Evolutionary conservation across 176 grass and related monocot genomes (phyloP).

Genomic region (Tillandsia leiboldiana): DNA sequence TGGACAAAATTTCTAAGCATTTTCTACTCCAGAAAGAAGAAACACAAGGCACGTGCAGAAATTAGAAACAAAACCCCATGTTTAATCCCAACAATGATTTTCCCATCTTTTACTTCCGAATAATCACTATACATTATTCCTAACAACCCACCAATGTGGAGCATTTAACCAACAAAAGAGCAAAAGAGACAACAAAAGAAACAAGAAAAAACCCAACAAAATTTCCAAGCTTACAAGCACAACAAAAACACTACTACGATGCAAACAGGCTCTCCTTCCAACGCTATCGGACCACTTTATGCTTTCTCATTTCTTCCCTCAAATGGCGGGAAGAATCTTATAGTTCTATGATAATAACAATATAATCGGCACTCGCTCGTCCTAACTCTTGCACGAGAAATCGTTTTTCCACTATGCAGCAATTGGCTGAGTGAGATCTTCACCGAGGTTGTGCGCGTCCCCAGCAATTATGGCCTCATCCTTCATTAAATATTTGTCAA

Average conservation of each 20-base stretch:
- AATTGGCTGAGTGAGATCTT: constrained; percentile 50
- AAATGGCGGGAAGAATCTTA: too few relatives aligned
- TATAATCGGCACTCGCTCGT: background rate
- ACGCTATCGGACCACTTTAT: background rate
- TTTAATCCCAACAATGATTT: constrained; percentile 11
- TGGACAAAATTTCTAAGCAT: too few relatives aligned
- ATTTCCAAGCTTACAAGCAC: constrained; percentile 22
- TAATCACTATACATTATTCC: constrained; percentile 57
- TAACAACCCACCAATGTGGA: constrained; percentile 17
- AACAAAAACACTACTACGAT: constrained; percentile 16
- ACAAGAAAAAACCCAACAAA: constrained; percentile 30
- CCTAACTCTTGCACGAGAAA: too few relatives aligned
- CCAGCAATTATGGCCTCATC: constrained; percentile 24
- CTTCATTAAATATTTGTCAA: constrained; percentile 62
- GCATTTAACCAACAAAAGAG: constrained; percentile 17
- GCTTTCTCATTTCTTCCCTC: too few relatives aligned
- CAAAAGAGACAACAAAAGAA: constrained; percentile 8
- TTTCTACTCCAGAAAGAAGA: background rate
- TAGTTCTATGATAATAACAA: background rate
- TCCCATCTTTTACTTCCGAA: constrained; percentile 30
- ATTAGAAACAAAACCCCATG: background rate
- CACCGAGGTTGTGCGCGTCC: constrained; percentile 11
- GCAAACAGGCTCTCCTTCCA: constrained; percentile 20
- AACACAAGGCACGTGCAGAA: background rate
- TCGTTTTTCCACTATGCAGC: constrained; percentile 27